Evolutionary conservation across 2,329 filamentous ascomycete species (phyloP).

Genomic region (Sporothrix protearum): DNA sequence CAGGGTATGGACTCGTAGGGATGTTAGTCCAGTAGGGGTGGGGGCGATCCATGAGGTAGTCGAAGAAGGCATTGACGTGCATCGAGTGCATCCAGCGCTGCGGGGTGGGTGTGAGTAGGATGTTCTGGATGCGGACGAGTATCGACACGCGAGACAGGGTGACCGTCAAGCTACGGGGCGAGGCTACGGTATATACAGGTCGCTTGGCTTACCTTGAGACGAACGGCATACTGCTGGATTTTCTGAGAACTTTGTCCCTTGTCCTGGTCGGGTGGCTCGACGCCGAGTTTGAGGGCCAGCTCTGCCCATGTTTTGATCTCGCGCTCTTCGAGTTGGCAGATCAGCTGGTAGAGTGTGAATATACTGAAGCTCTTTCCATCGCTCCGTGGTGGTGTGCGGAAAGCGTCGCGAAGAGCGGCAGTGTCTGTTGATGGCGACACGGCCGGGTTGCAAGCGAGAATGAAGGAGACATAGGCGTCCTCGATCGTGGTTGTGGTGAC

Average conservation of each 20-base stretch:
- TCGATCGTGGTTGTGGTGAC: constrained; percentile 71
- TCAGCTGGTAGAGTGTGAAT: constrained; percentile 71
- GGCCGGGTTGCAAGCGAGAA: constrained; percentile 85
- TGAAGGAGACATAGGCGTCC: constrained; percentile 77
- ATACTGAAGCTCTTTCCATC: constrained; percentile 83
- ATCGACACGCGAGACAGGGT: not conserved
- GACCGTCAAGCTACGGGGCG: no score
- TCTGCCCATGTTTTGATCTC: constrained; percentile 94
- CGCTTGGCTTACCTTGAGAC: constrained; percentile 65
- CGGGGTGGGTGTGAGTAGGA: constrained; percentile 3
- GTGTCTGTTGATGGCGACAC: constrained; percentile 69
- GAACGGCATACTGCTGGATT: constrained; percentile 89
- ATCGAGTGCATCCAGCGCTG: constrained; percentile 95
- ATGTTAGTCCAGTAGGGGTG: constrained; percentile 79
- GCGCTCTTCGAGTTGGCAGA: constrained; percentile 71
- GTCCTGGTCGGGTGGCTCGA: constrained; percentile 74
- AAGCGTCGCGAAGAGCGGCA: constrained; percentile 66
- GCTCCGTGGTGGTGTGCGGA: constrained; percentile 76
- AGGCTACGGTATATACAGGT: not conserved
- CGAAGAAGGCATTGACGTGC: constrained; percentile 93
- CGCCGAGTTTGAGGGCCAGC: constrained; percentile 79
- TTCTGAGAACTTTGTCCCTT: constrained; percentile 90
- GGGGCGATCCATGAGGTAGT: constrained; percentile 74
- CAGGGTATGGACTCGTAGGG: constrained; percentile 60
- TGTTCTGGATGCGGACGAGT: not conserved